Base-by-base conservation (phyloP, 192 early-diverging fungal species). In the Phycomyces nitens region DNA sequence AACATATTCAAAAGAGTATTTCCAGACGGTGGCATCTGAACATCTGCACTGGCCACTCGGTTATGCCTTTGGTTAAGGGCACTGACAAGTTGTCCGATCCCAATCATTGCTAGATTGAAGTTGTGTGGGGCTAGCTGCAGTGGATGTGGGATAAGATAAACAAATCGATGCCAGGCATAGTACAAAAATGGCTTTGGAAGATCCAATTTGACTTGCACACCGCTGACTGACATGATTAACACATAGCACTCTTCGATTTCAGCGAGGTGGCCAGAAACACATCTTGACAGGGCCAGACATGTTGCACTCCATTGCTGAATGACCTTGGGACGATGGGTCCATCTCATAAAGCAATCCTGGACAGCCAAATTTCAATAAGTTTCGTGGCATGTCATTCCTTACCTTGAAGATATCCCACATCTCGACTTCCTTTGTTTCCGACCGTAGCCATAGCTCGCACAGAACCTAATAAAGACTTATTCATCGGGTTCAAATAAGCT, bases 1-100 rank as follows among this genome's bases (percentile, higher is more conserved):
- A 93, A 92, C 87, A 94, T 92, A 59, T 86, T 75, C 52, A 95
- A 78, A 9, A 95, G 50, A 0, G 89, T 90, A 58, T 92, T 93
- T 16, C 89, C 89, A 71, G 92, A 78, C 0, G 86, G 80, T 16
- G 75, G 67, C 18, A 18, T 54, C 42, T 58, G 66, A 40, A 15
- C 66, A 69, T 43, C 65, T 66, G n/a, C 67, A 66, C 2, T 66
- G 55, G 47, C 50, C 29, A 34, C 29, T 5, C 29, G 29, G 7
- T 7, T 34, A 47, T 47, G 44, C 3, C 11, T 72, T 1, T 21
- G 29, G 41, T 79, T 63, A 44, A 83, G 77, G 0, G 79, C 75
- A 34, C 86, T 84, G 12, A 88, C 80, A 44, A 87, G 74, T 29
- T 69, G 65, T 20, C 79, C 83, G 22, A 88, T 75, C 0, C 87